Percentiles rank a stretch among this genome's conserved stretches.
phyloP scores from a whole-genome alignment of 1,284 basidiomycete species.

The Malassezia sp. region DNA sequence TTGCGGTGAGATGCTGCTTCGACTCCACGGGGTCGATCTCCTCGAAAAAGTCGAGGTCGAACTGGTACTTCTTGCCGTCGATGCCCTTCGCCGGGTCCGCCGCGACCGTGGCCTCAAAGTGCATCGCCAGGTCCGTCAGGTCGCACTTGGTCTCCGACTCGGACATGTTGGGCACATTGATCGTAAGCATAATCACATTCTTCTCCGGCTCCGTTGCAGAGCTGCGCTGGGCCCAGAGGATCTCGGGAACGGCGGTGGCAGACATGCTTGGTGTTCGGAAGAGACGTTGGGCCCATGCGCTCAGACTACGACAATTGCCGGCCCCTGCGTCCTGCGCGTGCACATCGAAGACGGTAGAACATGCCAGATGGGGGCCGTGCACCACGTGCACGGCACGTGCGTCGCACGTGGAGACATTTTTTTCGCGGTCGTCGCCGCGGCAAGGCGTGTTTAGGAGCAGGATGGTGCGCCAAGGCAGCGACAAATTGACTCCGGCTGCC shows the following conservation, averaged over 20 bases:
- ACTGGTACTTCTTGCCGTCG: constrained; percentile 33
- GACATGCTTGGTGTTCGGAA: constrained; percentile 12
- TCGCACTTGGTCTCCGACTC: constrained; percentile 39
- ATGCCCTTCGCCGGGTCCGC: constrained; percentile 36
- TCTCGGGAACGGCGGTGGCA: constrained; percentile 35
- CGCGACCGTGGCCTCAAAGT: constrained; percentile 29
- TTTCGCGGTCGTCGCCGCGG: not conserved
- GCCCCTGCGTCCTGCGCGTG: constrained; percentile 3
- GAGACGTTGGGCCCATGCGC: not conserved
- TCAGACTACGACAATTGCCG: too few relatives aligned
- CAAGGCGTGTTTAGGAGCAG: not conserved
- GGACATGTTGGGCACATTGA: constrained; percentile 45
- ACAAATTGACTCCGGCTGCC: too few relatives aligned
- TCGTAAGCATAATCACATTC: constrained; percentile 44
- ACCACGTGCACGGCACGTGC: constrained; percentile 2
- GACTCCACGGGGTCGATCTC: constrained; percentile 38
- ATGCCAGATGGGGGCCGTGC: constrained; percentile 9
- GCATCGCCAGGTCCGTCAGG: constrained; percentile 29
- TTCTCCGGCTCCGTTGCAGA: constrained; percentile 36
- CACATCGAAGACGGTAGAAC: constrained; percentile 19
- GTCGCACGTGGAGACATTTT: constrained; percentile 10
- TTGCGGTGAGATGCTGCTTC: constrained; percentile 40
- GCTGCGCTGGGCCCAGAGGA: constrained; percentile 46
- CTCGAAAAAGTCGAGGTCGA: constrained; percentile 43
- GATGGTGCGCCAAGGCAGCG: constrained; percentile 4